A percentile compares a stretch with the other conserved stretches of the same genome.
Conservation (phyloP, 1,284 basidiomycete species). For the Austroboletus niveus region DNA sequence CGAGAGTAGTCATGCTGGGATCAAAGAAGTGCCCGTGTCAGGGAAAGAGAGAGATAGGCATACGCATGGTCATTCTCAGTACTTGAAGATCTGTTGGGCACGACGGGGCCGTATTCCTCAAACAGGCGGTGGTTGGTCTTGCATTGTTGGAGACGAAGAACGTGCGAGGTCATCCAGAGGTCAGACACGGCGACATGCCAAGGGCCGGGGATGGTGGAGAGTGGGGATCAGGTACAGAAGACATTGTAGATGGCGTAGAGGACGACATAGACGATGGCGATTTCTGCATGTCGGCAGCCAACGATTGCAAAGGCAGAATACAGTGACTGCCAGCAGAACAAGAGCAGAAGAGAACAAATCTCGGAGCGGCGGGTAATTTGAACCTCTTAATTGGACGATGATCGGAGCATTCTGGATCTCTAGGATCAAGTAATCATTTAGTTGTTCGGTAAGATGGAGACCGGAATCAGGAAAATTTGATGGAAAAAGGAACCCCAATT, state of each 20-base stretch:
- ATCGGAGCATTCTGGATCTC: too few species aligned
- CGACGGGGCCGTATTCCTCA: constrained; percentile 69
- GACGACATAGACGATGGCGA: constrained; percentile 28
- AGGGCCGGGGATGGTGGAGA: constrained; percentile 69
- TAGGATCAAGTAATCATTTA: too few species aligned
- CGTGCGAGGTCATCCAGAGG: constrained; percentile 67
- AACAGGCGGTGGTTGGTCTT: constrained; percentile 64
- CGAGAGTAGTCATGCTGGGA: constrained; percentile 71
- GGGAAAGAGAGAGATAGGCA: constrained; percentile 26
- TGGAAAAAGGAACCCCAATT: too few species aligned
- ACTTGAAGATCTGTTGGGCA: constrained; percentile 73
- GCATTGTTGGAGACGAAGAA: constrained; percentile 71
- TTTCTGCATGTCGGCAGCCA: too few species aligned
- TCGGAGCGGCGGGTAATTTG: too few species aligned
- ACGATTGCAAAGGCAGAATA: too few species aligned
- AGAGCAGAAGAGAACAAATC: too few species aligned
- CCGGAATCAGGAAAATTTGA: too few species aligned
- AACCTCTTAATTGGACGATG: too few species aligned
- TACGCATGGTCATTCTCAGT: constrained; percentile 78
- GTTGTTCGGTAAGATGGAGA: too few species aligned
- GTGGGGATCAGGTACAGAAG: constrained; percentile 54
- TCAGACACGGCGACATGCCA: constrained; percentile 76
- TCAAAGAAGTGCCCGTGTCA: constrained; percentile 38
- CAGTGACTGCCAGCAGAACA: too few species aligned
- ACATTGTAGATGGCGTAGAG: constrained; percentile 45